Conservation (phyloP, 495 filamentous ascomycete species). For the Hyaloscypha hepaticicola region DNA sequence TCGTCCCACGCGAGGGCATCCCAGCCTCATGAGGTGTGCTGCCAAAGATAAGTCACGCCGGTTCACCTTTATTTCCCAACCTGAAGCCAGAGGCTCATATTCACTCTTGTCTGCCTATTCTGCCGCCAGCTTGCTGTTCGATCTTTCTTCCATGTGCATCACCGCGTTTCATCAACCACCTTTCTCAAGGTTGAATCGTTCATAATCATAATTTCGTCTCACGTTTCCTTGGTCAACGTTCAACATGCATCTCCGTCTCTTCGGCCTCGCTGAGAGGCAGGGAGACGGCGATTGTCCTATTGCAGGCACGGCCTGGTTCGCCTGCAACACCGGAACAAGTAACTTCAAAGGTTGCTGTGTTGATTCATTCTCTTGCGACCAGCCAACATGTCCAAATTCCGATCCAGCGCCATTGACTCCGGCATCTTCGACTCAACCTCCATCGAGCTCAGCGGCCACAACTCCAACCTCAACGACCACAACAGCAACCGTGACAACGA, state of each 20-base stretch:
- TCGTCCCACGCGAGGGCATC: not conserved
- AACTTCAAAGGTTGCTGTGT: constrained; percentile 24
- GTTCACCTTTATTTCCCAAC: not conserved
- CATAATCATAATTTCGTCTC: not conserved
- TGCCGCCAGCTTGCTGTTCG: not conserved
- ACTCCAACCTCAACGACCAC: not conserved
- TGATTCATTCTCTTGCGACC: constrained; percentile 20
- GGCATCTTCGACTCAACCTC: not conserved
- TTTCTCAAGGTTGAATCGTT: not conserved
- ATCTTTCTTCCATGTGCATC: not conserved
- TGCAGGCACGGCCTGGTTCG: not conserved
- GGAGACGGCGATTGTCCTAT: too few relatives aligned
- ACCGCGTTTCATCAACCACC: not conserved
- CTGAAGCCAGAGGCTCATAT: not conserved
- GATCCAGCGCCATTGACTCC: not conserved
- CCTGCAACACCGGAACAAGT: not conserved
- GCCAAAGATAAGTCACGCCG: constrained; percentile 3
- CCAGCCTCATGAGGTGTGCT: not conserved
- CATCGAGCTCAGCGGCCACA: not conserved
- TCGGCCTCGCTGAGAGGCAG: not conserved
- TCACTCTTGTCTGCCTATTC: not conserved
- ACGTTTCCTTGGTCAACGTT: not conserved
- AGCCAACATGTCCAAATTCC: constrained; percentile 11
- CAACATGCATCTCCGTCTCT: not conserved
- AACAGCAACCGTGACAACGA: not conserved